Percentiles rank a stretch among this genome's conserved stretches.
Conservation (phyloP, 805 yeast species). For the Isabelozyma rhagii region DNA sequence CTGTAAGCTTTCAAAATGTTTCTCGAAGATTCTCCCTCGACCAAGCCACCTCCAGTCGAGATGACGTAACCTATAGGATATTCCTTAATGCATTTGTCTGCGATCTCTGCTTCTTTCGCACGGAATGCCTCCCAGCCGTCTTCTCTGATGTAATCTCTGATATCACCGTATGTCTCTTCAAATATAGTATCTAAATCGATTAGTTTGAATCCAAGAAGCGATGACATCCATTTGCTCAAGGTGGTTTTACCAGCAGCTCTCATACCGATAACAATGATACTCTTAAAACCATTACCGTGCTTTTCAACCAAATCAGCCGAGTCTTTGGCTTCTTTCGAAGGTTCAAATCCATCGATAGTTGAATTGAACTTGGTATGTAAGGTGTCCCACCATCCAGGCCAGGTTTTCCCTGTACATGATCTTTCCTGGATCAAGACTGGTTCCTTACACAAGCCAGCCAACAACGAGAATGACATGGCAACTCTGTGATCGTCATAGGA, state of each 20-base stretch:
- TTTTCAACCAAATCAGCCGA: slow-evolving; percentile 14
- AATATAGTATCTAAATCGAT: slow-evolving; percentile 76
- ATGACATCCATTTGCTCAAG: slow-evolving; percentile 75
- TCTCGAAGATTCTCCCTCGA: slow-evolving; percentile 73
- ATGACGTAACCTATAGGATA: slow-evolving; percentile 56
- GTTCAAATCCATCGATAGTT: slow-evolving; percentile 69
- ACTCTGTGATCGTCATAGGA: slow-evolving; percentile 96
- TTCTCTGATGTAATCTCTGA: slow-evolving; percentile 58
- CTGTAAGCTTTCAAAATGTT: slow-evolving; percentile 53
- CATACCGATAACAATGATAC: slow-evolving; percentile 90
- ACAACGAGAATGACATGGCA: slow-evolving; percentile 92
- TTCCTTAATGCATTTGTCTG: slow-evolving; percentile 46
- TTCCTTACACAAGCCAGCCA: slow-evolving; percentile 67
- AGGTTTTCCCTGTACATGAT: slow-evolving; percentile 92
- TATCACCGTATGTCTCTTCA: slow-evolving; percentile 53
- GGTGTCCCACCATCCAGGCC: slow-evolving; percentile 99
- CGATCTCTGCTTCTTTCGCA: slow-evolving; percentile 54
- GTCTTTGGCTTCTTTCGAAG: slow-evolving; percentile 19
- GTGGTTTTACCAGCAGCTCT: slow-evolving; percentile 96
- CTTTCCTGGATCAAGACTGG: slow-evolving; percentile 80
- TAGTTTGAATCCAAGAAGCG: slow-evolving; percentile 60
- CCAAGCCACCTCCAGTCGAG: slow-evolving; percentile 96
- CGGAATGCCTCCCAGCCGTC: slow-evolving; percentile 92
- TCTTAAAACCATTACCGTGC: slow-evolving; percentile 41
- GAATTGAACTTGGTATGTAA: slow-evolving; percentile 67